A percentile compares a stretch with the other conserved stretches of the same genome.
Conservation (phyloP, 2,329 filamentous ascomycete genomes). For the Exserohilum rostratum region DNA sequence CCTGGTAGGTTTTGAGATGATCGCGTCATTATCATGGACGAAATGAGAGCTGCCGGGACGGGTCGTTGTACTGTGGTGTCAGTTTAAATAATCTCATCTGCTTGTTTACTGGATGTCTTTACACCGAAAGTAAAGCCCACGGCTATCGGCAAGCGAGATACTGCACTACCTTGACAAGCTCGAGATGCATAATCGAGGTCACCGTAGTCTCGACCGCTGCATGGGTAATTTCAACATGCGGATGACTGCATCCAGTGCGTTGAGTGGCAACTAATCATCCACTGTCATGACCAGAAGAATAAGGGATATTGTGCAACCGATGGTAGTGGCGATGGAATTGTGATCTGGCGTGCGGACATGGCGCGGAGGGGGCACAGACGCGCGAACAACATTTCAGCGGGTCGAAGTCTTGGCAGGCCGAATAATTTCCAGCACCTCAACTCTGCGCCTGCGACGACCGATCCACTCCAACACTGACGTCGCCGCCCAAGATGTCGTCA, state of each 20-base stretch:
- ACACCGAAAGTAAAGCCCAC: background rate
- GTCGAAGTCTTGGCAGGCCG: conserved; percentile 3
- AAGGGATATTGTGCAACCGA: too few species aligned
- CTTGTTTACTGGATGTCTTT: background rate
- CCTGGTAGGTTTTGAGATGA: too few species aligned
- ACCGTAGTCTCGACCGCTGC: too few species aligned
- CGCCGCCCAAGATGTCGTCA: conserved; percentile 36
- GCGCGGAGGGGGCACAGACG: background rate
- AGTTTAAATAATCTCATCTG: background rate
- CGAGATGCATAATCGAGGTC: too few species aligned
- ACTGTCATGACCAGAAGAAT: too few species aligned
- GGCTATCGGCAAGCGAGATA: background rate
- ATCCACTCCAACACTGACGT: background rate
- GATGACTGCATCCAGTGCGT: too few species aligned
- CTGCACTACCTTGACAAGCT: too few species aligned
- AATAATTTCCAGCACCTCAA: conserved; percentile 9
- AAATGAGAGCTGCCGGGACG: background rate
- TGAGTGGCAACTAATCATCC: too few species aligned
- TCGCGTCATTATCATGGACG: too few species aligned
- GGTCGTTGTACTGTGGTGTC: background rate
- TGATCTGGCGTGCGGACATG: too few species aligned
- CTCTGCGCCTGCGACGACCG: background rate
- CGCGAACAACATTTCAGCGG: background rate
- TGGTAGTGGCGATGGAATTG: too few species aligned
- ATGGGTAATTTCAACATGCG: too few species aligned